Conservation (phyloP, 306 rosid species). For the Begonia peltatifolia region DNA sequence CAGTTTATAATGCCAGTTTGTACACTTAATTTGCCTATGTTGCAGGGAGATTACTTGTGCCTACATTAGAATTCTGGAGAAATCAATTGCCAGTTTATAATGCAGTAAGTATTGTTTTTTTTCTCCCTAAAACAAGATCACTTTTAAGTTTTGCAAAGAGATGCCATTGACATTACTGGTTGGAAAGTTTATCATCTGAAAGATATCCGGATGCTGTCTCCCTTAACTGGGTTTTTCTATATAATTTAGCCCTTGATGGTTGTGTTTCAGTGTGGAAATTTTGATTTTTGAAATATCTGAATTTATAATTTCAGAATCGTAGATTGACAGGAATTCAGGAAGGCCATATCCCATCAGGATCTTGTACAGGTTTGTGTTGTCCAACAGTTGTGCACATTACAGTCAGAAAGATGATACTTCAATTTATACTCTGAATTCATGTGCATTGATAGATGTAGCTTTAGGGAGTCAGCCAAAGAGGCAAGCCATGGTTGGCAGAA, state of each 20-base stretch:
- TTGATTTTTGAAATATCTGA: background rate
- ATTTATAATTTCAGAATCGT: constrained; percentile 26
- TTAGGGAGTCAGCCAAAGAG: constrained; percentile 15
- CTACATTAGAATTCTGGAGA: constrained; percentile 31
- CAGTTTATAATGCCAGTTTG: constrained; percentile 6
- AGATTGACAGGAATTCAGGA: constrained; percentile 37
- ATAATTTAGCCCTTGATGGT: background rate
- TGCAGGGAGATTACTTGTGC: constrained; percentile 62
- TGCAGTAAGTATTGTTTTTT: constrained; percentile 28
- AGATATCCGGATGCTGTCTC: background rate
- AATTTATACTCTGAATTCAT: background rate
- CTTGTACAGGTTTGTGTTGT: constrained; percentile 21
- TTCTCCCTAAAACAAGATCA: background rate
- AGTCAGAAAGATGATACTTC: background rate
- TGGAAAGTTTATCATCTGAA: background rate
- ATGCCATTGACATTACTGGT: background rate
- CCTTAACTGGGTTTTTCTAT: background rate
- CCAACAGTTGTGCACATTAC: background rate
- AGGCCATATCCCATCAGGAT: constrained; percentile 13
- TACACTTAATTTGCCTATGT: constrained; percentile 6
- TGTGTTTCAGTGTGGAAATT: background rate
- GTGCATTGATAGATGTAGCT: background rate
- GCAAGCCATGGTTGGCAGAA: too few relatives aligned
- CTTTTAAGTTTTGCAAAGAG: background rate
- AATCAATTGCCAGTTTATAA: constrained; percentile 45